A percentile compares a stretch with the other conserved stretches of the same genome.
Evolutionary conservation across 1,139 yeast species (phyloP).

Genomic region (Scheffersomyces lignicola): DNA sequence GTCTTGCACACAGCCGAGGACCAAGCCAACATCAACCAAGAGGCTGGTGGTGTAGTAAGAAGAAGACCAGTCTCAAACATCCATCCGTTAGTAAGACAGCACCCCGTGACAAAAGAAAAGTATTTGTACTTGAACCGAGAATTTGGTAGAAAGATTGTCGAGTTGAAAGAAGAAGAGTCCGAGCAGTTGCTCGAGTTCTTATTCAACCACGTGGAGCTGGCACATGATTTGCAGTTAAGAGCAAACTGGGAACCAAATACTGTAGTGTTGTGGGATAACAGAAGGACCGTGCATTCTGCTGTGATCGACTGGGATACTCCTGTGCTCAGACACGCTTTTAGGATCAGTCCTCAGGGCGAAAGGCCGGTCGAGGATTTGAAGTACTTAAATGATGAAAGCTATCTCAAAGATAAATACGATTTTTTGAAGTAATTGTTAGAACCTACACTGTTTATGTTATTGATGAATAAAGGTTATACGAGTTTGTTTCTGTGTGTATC

Average conservation of each 20-base stretch:
- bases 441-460: too few species aligned
- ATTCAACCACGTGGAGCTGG: constrained; percentile 24
- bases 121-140: constrained; percentile 24
- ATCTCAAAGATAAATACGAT: constrained; percentile 13
- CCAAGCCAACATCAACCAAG: constrained; percentile 21
- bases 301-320: constrained; percentile 24
- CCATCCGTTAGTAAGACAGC: constrained; percentile 27
- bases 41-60: constrained; percentile 24
- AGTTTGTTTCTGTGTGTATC: too few species aligned
- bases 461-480: too few species aligned
- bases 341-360: constrained; percentile 26
- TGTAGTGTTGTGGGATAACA: constrained; percentile 26
- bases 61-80: constrained; percentile 28
- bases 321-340: constrained; percentile 23
- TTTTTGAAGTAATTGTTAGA: too few species aligned
- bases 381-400: constrained; percentile 18
- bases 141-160: constrained; percentile 27
- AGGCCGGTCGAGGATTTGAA: constrained; percentile 23
- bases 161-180: constrained; percentile 28
- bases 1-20: constrained; percentile 26
- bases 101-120: constrained; percentile 28
- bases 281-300: constrained; percentile 24
- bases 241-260: constrained; percentile 55
- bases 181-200: constrained; percentile 23
- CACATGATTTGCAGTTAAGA: constrained; percentile 56